These are phyloP conservation scores for Casuarina glauca DNA, from an alignment of 306 rosid species.

Conservation along the genomic window DNA sequence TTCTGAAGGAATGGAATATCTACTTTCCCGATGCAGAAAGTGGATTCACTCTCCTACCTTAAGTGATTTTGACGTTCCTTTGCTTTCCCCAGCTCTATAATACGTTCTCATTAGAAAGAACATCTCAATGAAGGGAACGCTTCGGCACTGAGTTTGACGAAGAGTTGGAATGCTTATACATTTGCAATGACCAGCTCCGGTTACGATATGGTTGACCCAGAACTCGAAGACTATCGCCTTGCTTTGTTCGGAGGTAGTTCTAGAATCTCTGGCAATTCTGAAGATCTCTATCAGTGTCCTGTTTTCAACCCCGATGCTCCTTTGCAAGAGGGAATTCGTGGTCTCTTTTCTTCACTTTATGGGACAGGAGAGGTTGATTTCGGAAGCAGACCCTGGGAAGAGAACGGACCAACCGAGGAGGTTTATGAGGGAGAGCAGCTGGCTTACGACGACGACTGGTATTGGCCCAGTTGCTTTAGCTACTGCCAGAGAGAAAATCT, in stretches of 20 bases:
- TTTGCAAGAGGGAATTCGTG: slow-evolving; percentile 20
- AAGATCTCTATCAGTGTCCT: slow-evolving; percentile 11
- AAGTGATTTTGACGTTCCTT: slow-evolving; percentile 11
- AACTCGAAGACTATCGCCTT: slow-evolving; percentile 5
- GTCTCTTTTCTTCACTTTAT: slow-evolving; percentile 2
- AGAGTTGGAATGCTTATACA: neutral
- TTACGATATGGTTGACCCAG: neutral
- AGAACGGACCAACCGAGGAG: slow-evolving; percentile 19
- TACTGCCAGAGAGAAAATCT: slow-evolving; percentile 17
- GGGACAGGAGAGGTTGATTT: slow-evolving; percentile 10
- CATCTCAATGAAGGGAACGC: neutral
- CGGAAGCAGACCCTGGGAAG: slow-evolving; percentile 16
- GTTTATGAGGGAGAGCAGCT: slow-evolving; percentile 19
- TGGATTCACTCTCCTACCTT: slow-evolving; percentile 8
- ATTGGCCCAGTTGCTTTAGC: slow-evolving; percentile 13
- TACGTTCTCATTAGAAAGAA: neutral
- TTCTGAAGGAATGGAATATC: slow-evolving; percentile 31
- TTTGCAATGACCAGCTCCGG: slow-evolving; percentile 7
- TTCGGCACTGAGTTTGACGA: neutral
- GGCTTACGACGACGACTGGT: slow-evolving; percentile 7
- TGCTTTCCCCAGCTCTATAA: neutral
- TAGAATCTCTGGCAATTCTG: neutral
- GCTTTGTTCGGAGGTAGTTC: neutral
- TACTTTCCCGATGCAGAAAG: neutral
- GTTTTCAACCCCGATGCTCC: slow-evolving; percentile 11